Percentiles rank a stretch among this genome's conserved stretches.
Evolutionary conservation across 768 basidiomycete species (phyloP).

Genomic region (Suillus cothurnatus): DNA sequence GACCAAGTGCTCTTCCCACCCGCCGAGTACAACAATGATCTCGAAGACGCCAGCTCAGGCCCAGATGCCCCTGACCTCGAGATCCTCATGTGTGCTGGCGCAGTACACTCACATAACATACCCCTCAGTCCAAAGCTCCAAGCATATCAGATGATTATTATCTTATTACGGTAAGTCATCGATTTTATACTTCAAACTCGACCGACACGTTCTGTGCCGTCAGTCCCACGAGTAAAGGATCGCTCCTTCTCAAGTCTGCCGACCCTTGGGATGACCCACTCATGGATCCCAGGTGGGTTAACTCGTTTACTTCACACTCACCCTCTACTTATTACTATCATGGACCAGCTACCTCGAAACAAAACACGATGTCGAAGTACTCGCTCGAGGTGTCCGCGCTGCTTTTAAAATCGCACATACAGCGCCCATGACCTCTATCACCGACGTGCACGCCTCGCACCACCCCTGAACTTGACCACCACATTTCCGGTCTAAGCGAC

Average conservation of each 20-base stretch:
- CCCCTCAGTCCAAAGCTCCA: constrained; percentile 10
- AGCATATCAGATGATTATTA: constrained; percentile 20
- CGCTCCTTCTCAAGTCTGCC: constrained; percentile 40
- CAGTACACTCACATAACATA: background rate
- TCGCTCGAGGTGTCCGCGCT: constrained; percentile 44
- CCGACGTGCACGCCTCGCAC: constrained; percentile 34
- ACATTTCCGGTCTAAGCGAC: constrained; percentile 34
- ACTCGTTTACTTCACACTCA: constrained; percentile 17
- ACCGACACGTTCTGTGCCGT: background rate
- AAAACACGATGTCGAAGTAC: constrained; percentile 39
- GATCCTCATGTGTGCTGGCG: constrained; percentile 20
- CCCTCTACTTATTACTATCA: constrained; percentile 1
- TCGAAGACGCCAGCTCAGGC: constrained; percentile 34
- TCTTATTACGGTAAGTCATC: constrained; percentile 28
- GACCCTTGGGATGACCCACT: constrained; percentile 44
- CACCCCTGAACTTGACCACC: constrained; percentile 41
- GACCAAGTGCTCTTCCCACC: constrained; percentile 33
- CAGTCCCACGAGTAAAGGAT: constrained; percentile 49
- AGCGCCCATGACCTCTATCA: constrained; percentile 38
- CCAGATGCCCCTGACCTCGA: constrained; percentile 34
- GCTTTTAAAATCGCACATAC: constrained; percentile 40
- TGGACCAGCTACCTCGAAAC: constrained; percentile 43
- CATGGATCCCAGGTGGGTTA: constrained; percentile 45
- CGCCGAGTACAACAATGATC: constrained; percentile 26
- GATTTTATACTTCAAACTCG: background rate